Evolutionary conservation across 495 filamentous ascomycete genomes (phyloP), one percentile per base, ranked within the genome.

Genomic region (Lophium mytilinum): DNA sequence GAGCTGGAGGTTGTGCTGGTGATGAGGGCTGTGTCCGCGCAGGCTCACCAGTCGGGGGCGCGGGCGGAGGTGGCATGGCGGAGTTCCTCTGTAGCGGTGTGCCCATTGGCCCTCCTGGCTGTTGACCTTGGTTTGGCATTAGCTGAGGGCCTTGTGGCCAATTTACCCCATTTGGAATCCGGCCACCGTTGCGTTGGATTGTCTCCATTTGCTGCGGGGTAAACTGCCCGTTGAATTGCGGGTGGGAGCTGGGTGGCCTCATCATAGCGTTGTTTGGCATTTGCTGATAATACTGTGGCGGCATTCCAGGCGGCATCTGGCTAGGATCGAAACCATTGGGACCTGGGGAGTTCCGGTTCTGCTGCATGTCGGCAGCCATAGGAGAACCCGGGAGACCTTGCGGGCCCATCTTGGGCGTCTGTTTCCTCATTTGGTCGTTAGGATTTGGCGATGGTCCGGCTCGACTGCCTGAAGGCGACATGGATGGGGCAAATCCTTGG

Each of bases 41-140:
- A 24, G 79, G 76, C 68, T 78, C 79, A 19, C 78, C 78, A 53
- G 79, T 75, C 11, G 86, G 78, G 7, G 88, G 88, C 21, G 85
- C 87, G 56, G 88, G 86, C n/a, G 93, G 92, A 12, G 91, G 92
- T 43, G 88, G 89, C 90, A 96, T 96, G 3, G 79, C 72, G 60
- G 69, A 61, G 47, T 62, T 73, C 40, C 84, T 78, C 69, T 89
- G 87, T 66, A 89, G 86, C 3, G 89, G 86, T 10, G 87, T 90
- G 8, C 84, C 84, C 63, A 86, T 83, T 37, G 78, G 62, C 4
- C 37, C 52, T 49, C 73, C 76, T 58, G 85, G 85, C 55, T 76
- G 80, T 30, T 72, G 75, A 65, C 30, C 58, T 24, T 42, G 42
- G 6, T n/a, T 50, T 50, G 58, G 52, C 62, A 65, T 65, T 18